These are phyloP conservation scores for Debaryomyces psychrophilus DNA, from an alignment of 1,139 yeast species.

Conservation along the genomic window DNA sequence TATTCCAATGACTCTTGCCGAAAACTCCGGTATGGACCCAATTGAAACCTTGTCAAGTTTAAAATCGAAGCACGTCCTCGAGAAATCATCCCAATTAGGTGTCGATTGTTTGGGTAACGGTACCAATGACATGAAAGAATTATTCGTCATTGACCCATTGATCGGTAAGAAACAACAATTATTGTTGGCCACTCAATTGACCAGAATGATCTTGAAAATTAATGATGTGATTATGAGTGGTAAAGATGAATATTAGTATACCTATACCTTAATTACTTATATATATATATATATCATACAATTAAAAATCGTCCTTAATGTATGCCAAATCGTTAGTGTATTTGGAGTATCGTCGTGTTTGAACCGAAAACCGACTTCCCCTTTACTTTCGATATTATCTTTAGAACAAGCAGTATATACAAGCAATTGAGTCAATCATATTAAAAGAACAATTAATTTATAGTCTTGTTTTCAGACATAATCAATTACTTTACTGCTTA, in stretches of 20 bases:
- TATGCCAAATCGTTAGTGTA: not conserved
- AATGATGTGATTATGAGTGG: conserved; percentile 95
- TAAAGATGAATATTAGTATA: conserved; percentile 64
- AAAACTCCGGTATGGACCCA: conserved; percentile 93
- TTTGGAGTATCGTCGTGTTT: not conserved
- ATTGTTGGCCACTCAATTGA: conserved; percentile 91
- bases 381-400: not conserved
- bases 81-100: conserved; percentile 72
- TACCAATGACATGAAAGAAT: conserved; percentile 86
- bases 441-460: not conserved
- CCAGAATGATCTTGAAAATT: conserved; percentile 96
- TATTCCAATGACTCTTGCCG: conserved; percentile 94
- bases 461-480: not conserved
- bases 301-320: not conserved
- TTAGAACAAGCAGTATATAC: not conserved
- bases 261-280: conserved; percentile 5
- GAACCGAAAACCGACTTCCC: conserved; percentile 1
- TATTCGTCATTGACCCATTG: conserved; percentile 94
- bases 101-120: conserved; percentile 93
- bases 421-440: conserved; percentile 1
- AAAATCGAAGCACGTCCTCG: conserved; percentile 83
- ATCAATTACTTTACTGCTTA: conserved; percentile 1
- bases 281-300: conserved; percentile 5
- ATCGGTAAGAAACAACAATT: conserved; percentile 97
- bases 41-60: conserved; percentile 84